phyloP scores from a whole-genome alignment of 495 filamentous ascomycete species.

The Hypoxylon perforatum region DNA sequence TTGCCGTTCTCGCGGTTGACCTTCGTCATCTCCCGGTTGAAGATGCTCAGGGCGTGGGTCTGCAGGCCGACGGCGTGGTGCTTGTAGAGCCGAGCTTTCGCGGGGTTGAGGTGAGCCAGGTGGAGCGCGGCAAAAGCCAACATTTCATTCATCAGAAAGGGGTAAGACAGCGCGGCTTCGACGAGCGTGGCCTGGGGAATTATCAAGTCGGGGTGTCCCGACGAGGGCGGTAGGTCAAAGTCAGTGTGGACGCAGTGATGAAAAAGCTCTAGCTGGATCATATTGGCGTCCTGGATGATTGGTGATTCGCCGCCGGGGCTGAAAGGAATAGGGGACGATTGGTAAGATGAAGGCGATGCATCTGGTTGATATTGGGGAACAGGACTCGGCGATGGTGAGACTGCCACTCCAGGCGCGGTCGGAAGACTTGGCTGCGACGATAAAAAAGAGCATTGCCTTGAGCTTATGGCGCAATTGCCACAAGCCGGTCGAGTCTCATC shows the following conservation, averaged over 20 bases:
- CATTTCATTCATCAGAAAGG: constrained; percentile 56
- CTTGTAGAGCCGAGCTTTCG: constrained; percentile 50
- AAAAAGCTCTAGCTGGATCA: constrained; percentile 33
- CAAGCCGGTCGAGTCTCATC: constrained; percentile 34
- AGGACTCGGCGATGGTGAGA: constrained; percentile 12
- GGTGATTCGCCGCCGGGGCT: constrained; percentile 8
- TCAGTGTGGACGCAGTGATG: constrained; percentile 17
- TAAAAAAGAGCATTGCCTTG: constrained; percentile 30
- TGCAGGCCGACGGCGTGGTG: constrained; percentile 61
- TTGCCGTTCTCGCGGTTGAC: constrained; percentile 31
- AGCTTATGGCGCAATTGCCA: constrained; percentile 36
- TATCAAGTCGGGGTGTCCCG: not conserved
- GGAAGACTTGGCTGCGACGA: constrained; percentile 22
- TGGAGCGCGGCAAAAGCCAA: constrained; percentile 61
- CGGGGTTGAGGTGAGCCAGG: constrained; percentile 48
- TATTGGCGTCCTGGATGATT: constrained; percentile 29
- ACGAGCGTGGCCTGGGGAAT: constrained; percentile 1
- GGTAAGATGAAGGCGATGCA: constrained; percentile 12
- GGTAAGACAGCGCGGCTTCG: constrained; percentile 18
- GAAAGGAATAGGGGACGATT: constrained; percentile 10
- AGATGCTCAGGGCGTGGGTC: constrained; percentile 57
- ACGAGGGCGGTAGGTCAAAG: constrained; percentile 20
- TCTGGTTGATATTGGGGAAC: constrained; percentile 3
- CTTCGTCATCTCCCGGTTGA: constrained; percentile 51
- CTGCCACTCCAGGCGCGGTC: not conserved